Conservation (phyloP, 306 rosid genomes). For the Sphenostylis stenocarpa region DNA sequence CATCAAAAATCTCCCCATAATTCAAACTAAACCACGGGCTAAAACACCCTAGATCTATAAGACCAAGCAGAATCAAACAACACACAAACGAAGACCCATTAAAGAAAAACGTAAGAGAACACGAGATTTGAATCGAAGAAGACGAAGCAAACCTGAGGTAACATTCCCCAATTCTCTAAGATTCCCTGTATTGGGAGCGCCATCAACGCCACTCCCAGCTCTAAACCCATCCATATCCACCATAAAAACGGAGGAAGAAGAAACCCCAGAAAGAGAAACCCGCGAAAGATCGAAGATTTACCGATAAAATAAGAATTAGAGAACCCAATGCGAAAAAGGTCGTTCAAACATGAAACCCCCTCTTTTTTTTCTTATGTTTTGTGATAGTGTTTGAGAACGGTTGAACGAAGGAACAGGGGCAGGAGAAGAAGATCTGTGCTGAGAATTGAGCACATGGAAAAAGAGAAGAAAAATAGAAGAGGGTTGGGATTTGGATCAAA, state of each 20-base stretch:
- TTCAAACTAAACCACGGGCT: slow-evolving; percentile 11
- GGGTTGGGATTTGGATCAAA: slow-evolving; percentile 47
- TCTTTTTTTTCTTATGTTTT: background rate
- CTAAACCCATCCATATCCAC: slow-evolving; percentile 78
- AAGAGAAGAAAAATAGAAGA: background rate
- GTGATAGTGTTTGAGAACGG: slow-evolving; percentile 37
- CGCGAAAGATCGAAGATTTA: slow-evolving; percentile 27
- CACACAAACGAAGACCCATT: background rate
- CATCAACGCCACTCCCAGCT: slow-evolving; percentile 62
- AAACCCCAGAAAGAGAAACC: slow-evolving; percentile 30
- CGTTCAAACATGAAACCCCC: slow-evolving; percentile 31
- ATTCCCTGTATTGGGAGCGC: slow-evolving; percentile 56
- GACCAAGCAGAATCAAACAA: slow-evolving; percentile 14
- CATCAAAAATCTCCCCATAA: background rate
- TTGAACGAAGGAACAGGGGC: slow-evolving; percentile 14
- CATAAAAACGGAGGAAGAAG: slow-evolving; percentile 34
- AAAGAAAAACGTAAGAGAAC: background rate
- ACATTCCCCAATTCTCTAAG: slow-evolving; percentile 55
- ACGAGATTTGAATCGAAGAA: background rate
- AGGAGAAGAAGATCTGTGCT: slow-evolving; percentile 48
- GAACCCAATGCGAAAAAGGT: slow-evolving; percentile 21
- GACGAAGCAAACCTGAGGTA: slow-evolving; percentile 64
- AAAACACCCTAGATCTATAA: slow-evolving; percentile 41
- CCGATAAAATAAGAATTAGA: slow-evolving; percentile 24
- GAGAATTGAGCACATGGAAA: slow-evolving; percentile 29